Conservation (phyloP, 495 filamentous ascomycete genomes). For the Cairneyella variabilis region DNA sequence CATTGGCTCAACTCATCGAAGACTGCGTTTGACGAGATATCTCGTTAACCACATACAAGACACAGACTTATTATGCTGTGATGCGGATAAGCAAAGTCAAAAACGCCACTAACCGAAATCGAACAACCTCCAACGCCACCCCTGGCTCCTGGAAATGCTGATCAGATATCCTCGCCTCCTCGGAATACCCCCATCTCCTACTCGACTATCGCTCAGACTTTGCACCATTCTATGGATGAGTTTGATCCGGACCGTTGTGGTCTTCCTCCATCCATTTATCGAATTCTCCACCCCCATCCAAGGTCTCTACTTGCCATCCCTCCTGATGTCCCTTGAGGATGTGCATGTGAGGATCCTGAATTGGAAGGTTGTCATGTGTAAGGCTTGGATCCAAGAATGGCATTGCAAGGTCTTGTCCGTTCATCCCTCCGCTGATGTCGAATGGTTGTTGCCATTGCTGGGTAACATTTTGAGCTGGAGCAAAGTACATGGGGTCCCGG, state of each 20-base stretch:
- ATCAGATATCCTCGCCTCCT: neutral
- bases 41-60: conserved; percentile 9
- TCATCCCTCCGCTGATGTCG: neutral
- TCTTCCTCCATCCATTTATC: conserved; percentile 26
- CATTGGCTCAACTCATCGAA: neutral
- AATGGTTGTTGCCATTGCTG: conserved; percentile 14
- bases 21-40: too few species aligned
- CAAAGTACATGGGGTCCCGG: conserved; percentile 12
- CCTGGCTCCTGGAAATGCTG: conserved; percentile 5
- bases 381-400: conserved; percentile 14
- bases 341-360: conserved; percentile 26
- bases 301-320: conserved; percentile 28
- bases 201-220: too few species aligned
- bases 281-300: conserved; percentile 26
- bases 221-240: too few species aligned
- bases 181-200: neutral
- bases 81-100: neutral
- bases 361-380: conserved; percentile 9
- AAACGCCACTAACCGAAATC: neutral
- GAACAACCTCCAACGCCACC: conserved; percentile 12
- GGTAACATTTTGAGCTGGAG: neutral
- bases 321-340: conserved; percentile 35
- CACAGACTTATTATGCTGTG: neutral
- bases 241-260: too few species aligned
- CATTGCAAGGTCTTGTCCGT: conserved; percentile 10